These are phyloP conservation scores for Crinitomyces ghanaensis DNA, from an alignment of 805 yeast species.

Conservation along the genomic window DNA sequence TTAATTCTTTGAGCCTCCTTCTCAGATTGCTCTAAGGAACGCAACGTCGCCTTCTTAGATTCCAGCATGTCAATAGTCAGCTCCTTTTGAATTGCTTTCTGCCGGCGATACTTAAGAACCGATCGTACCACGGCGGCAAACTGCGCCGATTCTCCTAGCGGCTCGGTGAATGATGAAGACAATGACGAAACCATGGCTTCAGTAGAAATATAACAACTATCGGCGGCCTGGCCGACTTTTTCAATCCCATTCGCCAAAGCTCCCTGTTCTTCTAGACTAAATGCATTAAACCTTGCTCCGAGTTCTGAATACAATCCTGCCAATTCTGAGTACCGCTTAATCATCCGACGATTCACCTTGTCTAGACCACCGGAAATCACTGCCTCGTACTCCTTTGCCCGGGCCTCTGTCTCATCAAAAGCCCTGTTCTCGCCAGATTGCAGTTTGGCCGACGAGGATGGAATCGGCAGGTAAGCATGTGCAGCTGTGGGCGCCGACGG, in stretches of 20 bases:
- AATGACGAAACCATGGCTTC: slow-evolving; percentile 41
- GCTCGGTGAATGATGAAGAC: slow-evolving; percentile 52
- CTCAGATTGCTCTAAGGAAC: slow-evolving; percentile 32
- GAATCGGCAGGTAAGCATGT: slow-evolving; percentile 53
- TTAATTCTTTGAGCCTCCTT: slow-evolving; percentile 34
- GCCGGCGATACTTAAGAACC: slow-evolving; percentile 49
- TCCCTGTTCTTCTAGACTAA: slow-evolving; percentile 38
- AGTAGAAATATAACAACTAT: slow-evolving; percentile 43
- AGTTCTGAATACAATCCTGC: slow-evolving; percentile 60
- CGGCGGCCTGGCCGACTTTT: slow-evolving; percentile 76
- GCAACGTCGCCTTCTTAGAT: slow-evolving; percentile 26
- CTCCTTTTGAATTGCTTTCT: slow-evolving; percentile 44
- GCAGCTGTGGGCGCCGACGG: slow-evolving; percentile 47
- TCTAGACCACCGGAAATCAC: slow-evolving; percentile 41
- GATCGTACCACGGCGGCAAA: slow-evolving; percentile 45
- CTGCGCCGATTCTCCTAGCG: slow-evolving; percentile 61
- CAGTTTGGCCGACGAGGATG: slow-evolving; percentile 33
- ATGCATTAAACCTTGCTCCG: slow-evolving; percentile 60
- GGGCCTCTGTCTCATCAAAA: slow-evolving; percentile 32
- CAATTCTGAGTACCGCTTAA: slow-evolving; percentile 44
- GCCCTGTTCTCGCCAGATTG: slow-evolving; percentile 12
- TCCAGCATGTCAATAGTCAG: slow-evolving; percentile 31
- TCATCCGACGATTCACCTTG: slow-evolving; percentile 43
- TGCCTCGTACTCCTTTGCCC: slow-evolving; percentile 36
- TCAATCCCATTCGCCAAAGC: slow-evolving; percentile 50